These are phyloP conservation scores for Elongisporangium anandrum DNA, from an alignment of 352 stramenopile species.

Conservation along the genomic window DNA sequence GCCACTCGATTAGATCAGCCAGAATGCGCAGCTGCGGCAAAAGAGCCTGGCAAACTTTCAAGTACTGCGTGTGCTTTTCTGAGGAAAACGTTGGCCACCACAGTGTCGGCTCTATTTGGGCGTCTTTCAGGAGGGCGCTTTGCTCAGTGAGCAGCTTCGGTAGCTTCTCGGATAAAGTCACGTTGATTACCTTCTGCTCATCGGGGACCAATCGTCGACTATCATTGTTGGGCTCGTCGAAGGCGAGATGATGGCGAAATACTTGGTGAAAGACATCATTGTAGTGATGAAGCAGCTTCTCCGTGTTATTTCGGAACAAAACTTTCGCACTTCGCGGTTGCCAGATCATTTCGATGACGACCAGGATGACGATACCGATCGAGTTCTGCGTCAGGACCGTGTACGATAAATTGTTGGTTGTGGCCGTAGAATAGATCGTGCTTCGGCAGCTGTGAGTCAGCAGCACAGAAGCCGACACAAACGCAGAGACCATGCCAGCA, in stretches of 20 bases:
- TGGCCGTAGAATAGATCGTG: conserved; percentile 2
- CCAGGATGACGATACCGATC: conserved; percentile 62
- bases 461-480: conserved; percentile 56
- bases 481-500: conserved; percentile 65
- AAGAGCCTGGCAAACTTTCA: conserved; percentile 42
- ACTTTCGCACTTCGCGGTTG: conserved; percentile 43
- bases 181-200: conserved; percentile 27
- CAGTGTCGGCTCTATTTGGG: conserved; percentile 40
- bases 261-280: conserved; percentile 34
- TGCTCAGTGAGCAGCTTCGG: conserved; percentile 39
- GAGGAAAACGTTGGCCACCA: conserved; percentile 51
- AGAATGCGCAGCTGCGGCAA: conserved; percentile 54
- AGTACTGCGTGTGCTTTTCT: conserved; percentile 44
- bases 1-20: conserved; percentile 63
- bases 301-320: conserved; percentile 53
- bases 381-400: conserved; percentile 61
- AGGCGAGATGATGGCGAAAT: conserved; percentile 50
- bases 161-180: conserved; percentile 10
- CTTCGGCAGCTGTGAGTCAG: conserved; percentile 42
- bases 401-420: conserved; percentile 39
- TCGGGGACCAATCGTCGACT: conserved; percentile 12
- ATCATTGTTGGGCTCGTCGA: conserved; percentile 12
- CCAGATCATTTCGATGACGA: conserved; percentile 47
- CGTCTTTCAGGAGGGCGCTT: conserved; percentile 44
- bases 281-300: conserved; percentile 37